Conservation (phyloP, 306 rosid genomes). For the Luffa acutangula region DNA sequence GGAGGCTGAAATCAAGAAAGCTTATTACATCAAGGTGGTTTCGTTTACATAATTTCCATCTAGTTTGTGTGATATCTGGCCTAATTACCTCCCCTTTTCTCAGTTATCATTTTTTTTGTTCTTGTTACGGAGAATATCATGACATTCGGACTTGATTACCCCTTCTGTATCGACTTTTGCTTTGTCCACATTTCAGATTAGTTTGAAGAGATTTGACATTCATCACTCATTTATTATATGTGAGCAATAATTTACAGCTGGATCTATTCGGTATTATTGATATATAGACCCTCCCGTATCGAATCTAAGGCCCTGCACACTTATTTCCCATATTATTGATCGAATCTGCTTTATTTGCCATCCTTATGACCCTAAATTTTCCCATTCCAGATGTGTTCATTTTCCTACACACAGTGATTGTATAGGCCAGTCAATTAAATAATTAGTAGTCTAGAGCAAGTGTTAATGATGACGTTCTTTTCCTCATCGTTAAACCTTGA, state of each 20-base stretch:
- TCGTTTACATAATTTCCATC: background rate
- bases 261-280: background rate
- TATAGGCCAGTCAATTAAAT: background rate
- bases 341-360: background rate
- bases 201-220: background rate
- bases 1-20: slow-evolving; percentile 94
- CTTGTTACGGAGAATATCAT: background rate
- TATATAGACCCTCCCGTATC: background rate
- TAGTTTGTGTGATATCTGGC: background rate
- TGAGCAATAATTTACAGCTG: slow-evolving; percentile 4
- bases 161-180: background rate
- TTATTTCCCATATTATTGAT: background rate
- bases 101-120: background rate
- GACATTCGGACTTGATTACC: background rate
- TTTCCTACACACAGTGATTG: background rate
- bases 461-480: background rate
- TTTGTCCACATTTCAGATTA: background rate
- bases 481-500: background rate
- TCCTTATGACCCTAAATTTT: background rate
- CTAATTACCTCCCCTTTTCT: background rate
- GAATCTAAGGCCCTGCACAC: background rate
- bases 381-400: background rate
- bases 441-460: background rate
- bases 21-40: slow-evolving; percentile 83
- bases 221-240: background rate